Evolutionary conservation across 1,284 basidiomycete genomes (phyloP).

Genomic region (Papiliotrema terrestris): DNA sequence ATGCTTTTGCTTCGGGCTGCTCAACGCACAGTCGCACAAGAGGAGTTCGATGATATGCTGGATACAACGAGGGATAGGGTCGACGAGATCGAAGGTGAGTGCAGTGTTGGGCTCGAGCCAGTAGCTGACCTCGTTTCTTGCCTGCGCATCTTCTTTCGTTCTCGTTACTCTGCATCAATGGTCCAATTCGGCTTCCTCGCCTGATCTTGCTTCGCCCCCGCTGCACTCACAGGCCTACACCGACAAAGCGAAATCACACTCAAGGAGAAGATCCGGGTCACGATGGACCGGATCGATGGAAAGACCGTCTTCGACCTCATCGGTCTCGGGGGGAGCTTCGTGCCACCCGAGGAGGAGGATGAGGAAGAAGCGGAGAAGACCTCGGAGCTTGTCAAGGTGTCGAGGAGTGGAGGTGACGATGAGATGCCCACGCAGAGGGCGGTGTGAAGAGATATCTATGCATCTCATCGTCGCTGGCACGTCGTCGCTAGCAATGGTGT

Average conservation of each 20-base stretch:
- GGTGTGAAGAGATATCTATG: no score
- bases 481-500: no score
- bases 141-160: no score
- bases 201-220: no score
- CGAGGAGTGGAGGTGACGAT: no score
- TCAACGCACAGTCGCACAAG: constrained; percentile 62
- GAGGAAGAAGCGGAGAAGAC: constrained; percentile 19
- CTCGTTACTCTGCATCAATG: no score
- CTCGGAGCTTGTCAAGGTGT: no score
- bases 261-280: constrained; percentile 47
- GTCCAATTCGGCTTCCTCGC: no score
- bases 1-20: constrained; percentile 68
- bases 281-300: constrained; percentile 25
- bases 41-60: constrained; percentile 68
- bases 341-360: constrained; percentile 36
- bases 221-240: constrained; percentile 35
- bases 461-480: no score
- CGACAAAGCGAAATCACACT: constrained; percentile 47
- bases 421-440: no score
- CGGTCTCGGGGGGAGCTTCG: constrained; percentile 45
- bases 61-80: constrained; percentile 67
- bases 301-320: constrained; percentile 37
- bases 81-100: constrained; percentile 54
- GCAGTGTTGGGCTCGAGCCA: not conserved
- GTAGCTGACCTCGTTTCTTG: not conserved